These are phyloP conservation scores for Dothideomycetes sp. DNA, from an alignment of 2,329 filamentous ascomycete species.

Conservation along the genomic window DNA sequence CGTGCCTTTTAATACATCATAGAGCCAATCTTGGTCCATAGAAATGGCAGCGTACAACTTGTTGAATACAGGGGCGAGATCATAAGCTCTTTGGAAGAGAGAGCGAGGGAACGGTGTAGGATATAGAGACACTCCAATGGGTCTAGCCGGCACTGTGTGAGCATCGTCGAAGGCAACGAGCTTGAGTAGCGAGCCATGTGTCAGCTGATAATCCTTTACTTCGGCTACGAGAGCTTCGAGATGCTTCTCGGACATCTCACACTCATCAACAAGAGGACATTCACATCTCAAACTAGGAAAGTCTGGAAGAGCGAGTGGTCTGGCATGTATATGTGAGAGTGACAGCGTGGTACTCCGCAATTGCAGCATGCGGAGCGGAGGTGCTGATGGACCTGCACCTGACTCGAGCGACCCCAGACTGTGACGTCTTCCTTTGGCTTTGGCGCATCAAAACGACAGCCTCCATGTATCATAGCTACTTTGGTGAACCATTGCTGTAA, in stretches of 20 bases:
- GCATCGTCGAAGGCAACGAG: conserved; percentile 16
- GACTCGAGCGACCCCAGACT: no score
- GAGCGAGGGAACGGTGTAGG: conserved; percentile 24
- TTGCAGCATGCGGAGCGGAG: no score
- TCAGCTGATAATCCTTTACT: conserved; percentile 31
- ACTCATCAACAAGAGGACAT: no score
- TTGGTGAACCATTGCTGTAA: no score
- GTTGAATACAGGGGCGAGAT: conserved; percentile 50
- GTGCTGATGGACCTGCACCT: no score
- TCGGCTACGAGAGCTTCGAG: conserved; percentile 18
- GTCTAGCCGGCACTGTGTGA: conserved; percentile 18
- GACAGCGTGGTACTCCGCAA: no score
- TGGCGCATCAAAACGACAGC: no score
- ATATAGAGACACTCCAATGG: conserved; percentile 24
- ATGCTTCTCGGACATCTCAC: not conserved
- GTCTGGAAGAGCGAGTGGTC: no score
- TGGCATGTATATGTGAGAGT: no score
- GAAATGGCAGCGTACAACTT: conserved; percentile 42
- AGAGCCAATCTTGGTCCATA: conserved; percentile 28
- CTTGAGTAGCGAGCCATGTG: conserved; percentile 30
- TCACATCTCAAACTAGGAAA: no score
- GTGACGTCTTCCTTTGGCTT: no score
- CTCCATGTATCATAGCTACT: no score
- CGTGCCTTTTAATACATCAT: conserved; percentile 20
- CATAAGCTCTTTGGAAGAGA: conserved; percentile 33